Conservation (phyloP, 1,139 yeast genomes). For the Saccharomyces hybrid region DNA sequence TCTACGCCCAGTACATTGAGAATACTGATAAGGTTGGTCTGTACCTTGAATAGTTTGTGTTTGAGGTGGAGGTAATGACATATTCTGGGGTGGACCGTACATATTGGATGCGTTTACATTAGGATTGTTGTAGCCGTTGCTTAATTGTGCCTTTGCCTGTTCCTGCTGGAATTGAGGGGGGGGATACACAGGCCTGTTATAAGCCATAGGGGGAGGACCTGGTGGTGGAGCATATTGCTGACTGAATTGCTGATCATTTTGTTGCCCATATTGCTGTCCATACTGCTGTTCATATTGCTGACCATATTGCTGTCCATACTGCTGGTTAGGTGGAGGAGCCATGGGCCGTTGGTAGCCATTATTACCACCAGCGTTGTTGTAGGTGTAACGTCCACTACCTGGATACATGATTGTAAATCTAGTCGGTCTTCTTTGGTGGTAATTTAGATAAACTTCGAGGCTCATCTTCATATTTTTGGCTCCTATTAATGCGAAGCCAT, state of each 20-base stretch:
- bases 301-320: constrained; percentile 14
- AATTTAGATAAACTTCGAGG: background rate
- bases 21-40: constrained; percentile 47
- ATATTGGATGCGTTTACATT: constrained; percentile 11
- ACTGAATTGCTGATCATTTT: background rate
- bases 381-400: constrained; percentile 26
- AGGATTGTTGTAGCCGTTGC: constrained; percentile 6
- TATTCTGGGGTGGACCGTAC: constrained; percentile 14
- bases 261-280: background rate
- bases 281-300: constrained; percentile 3
- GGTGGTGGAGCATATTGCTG: constrained; percentile 10
- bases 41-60: constrained; percentile 19
- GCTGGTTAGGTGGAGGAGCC: constrained; percentile 17
- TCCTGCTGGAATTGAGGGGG: constrained; percentile 8
- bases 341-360: constrained; percentile 18
- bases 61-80: constrained; percentile 22
- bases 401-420: constrained; percentile 19
- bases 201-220: constrained; percentile 2
- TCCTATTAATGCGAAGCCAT: background rate
- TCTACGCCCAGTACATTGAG: constrained; percentile 65
- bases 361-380: constrained; percentile 19
- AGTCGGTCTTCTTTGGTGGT: background rate
- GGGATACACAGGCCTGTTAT: constrained; percentile 5
- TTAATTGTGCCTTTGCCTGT: constrained; percentile 8
- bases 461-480: background rate